phyloP scores from a whole-genome alignment of 495 filamentous ascomycete species.

The Podospora conica region DNA sequence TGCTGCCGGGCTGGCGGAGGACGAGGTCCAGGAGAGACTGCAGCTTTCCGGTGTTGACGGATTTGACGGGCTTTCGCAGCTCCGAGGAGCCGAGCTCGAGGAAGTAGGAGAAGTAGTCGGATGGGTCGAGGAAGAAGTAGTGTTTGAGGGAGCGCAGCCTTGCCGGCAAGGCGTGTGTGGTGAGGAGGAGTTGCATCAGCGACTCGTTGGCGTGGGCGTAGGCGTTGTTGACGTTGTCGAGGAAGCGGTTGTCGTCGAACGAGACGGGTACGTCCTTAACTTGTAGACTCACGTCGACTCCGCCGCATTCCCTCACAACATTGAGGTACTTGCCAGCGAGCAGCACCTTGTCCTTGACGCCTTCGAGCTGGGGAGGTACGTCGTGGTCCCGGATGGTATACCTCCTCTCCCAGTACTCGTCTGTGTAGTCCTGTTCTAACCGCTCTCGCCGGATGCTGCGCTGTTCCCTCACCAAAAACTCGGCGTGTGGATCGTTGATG shows the following conservation, averaged over 20 bases:
- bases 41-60: slow-evolving; percentile 84
- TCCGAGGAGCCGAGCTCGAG: slow-evolving; percentile 85
- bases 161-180: slow-evolving; percentile 82
- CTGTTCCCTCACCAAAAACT: slow-evolving; percentile 93
- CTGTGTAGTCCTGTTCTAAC: slow-evolving; percentile 92
- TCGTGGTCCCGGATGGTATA: slow-evolving; percentile 90
- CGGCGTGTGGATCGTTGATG: slow-evolving; percentile 88
- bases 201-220: slow-evolving; percentile 95
- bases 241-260: slow-evolving; percentile 81
- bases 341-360: slow-evolving; percentile 87
- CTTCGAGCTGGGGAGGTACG: slow-evolving; percentile 87
- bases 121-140: slow-evolving; percentile 97
- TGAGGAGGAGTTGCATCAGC: slow-evolving; percentile 83
- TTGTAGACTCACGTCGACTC: slow-evolving; percentile 86
- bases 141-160: slow-evolving; percentile 88
- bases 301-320: slow-evolving; percentile 93
- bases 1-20: slow-evolving; percentile 86
- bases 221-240: slow-evolving; percentile 91
- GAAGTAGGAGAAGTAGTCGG: slow-evolving; percentile 97
- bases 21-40: slow-evolving; percentile 93
- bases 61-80: slow-evolving; percentile 76
- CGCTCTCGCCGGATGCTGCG: slow-evolving; percentile 88
- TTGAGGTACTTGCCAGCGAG: slow-evolving; percentile 97
- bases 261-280: slow-evolving; percentile 83
- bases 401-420: slow-evolving; percentile 97